Evolutionary conservation across 208 protist genomes (phyloP).

Genomic region (Tritrichomonas musculus): DNA sequence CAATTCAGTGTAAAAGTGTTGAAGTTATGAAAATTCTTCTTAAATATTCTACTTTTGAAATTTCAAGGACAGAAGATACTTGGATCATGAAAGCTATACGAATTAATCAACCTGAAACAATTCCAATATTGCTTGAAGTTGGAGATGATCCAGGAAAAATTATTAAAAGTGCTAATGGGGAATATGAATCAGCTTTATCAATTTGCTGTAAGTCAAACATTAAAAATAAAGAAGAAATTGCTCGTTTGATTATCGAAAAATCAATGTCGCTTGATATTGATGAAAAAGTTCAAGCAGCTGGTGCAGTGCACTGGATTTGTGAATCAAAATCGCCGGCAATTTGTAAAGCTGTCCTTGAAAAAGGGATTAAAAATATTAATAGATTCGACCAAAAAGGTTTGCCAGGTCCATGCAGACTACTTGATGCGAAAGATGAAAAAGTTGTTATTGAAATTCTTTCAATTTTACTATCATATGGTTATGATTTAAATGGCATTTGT

Average conservation of each 20-base stretch:
- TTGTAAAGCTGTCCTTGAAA: not conserved
- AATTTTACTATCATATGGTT: not conserved
- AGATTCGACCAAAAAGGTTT: not conserved
- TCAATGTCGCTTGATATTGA: not conserved
- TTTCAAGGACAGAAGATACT: not conserved
- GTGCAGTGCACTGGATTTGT: not conserved
- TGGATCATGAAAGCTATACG: not conserved
- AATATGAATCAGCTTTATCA: not conserved
- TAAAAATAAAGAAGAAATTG: not conserved
- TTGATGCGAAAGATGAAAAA: not conserved
- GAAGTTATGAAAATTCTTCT: not conserved
- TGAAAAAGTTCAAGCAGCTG: not conserved
- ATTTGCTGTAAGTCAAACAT: not conserved
- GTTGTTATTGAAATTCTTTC: not conserved
- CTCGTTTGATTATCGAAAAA: not conserved
- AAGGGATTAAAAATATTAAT: not conserved
- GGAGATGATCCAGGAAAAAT: not conserved
- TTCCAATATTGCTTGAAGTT: not conserved
- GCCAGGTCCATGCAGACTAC: not conserved
- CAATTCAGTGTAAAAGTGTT: not conserved
- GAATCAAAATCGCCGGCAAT: not conserved
- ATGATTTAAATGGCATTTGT: not conserved
- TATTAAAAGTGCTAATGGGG: too few relatives aligned
- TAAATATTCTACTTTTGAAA: not conserved
- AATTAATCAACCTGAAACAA: not conserved